Percentiles rank a stretch among this genome's conserved stretches.
phyloP scores from a whole-genome alignment of 352 stramenopile genomes.

The Phytophthora lateralis region DNA sequence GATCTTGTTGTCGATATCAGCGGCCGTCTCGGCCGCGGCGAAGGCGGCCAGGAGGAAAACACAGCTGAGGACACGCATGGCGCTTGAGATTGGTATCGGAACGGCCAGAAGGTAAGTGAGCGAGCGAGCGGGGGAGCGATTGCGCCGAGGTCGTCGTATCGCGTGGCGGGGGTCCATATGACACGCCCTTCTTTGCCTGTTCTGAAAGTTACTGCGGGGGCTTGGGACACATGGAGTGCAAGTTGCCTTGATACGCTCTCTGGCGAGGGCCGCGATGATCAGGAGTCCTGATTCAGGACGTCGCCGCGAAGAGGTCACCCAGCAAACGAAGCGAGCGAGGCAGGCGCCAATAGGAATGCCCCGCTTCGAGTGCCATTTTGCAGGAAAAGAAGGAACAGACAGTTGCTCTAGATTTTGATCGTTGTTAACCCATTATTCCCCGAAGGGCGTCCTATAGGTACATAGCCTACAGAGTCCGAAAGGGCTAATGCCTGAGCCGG shows the following conservation, averaged over 20 bases:
- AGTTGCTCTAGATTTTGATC: background rate
- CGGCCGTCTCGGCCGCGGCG: conserved; percentile 16
- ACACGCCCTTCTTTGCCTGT: conserved; percentile 8
- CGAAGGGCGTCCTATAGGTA: too few species aligned
- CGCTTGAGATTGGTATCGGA: background rate
- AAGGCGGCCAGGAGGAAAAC: conserved; percentile 27
- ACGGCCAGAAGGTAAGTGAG: conserved; percentile 3
- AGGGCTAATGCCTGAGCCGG: too few species aligned
- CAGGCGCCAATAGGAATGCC: background rate
- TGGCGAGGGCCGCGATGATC: too few species aligned
- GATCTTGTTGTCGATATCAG: conserved; percentile 30
- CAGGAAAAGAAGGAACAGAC: background rate
- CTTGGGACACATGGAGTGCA: conserved; percentile 9
- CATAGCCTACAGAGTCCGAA: too few species aligned
- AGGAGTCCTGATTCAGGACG: too few species aligned
- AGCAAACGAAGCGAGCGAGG: background rate
- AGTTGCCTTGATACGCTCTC: background rate
- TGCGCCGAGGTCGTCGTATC: conserved; percentile 23
- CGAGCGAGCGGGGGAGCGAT: conserved; percentile 11
- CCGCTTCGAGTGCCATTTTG: background rate
- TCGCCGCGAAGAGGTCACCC: background rate
- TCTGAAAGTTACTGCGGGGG: background rate
- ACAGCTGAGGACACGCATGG: conserved; percentile 31
- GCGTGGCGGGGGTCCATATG: conserved; percentile 11
- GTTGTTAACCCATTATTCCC: too few species aligned